These are phyloP conservation scores for Circinella umbellata DNA, from an alignment of 371 early-diverging fungal species.

Conservation along the genomic window DNA sequence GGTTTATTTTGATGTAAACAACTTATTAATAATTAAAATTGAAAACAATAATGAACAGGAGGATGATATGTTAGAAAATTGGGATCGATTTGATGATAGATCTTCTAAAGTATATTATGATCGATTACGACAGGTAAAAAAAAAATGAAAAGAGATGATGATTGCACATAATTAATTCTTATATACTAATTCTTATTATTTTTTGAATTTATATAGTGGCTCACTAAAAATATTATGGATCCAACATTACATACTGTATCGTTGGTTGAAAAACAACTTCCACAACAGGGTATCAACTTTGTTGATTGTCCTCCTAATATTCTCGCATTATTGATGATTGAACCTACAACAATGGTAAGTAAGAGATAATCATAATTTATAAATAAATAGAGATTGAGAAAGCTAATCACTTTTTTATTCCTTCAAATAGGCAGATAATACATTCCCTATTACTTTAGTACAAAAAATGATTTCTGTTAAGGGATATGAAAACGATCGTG, in stretches of 20 bases:
- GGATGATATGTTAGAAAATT: conserved; percentile 20
- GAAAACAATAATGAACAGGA: conserved; percentile 7
- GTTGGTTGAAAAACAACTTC: conserved; percentile 18
- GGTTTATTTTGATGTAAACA: not conserved
- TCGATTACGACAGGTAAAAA: conserved; percentile 16
- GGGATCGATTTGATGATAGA: conserved; percentile 23
- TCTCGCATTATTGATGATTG: conserved; percentile 18
- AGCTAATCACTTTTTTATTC: not conserved
- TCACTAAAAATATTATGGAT: conserved; percentile 12
- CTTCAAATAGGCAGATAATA: conserved; percentile 9
- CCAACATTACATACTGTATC: conserved; percentile 15
- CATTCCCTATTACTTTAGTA: conserved; percentile 9
- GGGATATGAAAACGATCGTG: conserved; percentile 17
- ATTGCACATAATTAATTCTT: not conserved
- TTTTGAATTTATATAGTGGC: conserved; percentile 13
- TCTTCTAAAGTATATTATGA: conserved; percentile 24
- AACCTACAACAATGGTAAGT: conserved; percentile 14
- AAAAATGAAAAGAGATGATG: not conserved
- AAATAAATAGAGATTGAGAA: not conserved
- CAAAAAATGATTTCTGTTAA: conserved; percentile 14
- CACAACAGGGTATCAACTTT: conserved; percentile 13
- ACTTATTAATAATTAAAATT: not conserved
- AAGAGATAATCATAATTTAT: not conserved
- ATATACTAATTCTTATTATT: not conserved
- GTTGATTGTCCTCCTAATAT: conserved; percentile 20